Evolutionary conservation across 2,329 filamentous ascomycete genomes (phyloP).

Genomic region (Calonectria pseudoturangicola): DNA sequence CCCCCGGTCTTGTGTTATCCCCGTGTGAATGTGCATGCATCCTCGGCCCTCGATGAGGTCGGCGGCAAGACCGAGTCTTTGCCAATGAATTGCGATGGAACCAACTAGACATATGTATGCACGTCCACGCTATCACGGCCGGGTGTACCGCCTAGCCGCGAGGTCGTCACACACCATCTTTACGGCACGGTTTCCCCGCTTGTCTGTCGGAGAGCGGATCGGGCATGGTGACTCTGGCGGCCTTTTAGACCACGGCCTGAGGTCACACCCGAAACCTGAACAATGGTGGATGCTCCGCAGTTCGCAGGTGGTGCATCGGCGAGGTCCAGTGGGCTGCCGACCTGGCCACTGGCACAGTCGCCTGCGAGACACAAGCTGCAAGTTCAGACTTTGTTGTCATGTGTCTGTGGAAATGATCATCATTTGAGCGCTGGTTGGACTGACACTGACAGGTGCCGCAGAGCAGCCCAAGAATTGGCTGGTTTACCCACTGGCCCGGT

Average conservation of each 20-base stretch:
- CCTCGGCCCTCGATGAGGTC: background rate
- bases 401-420: conserved; percentile 45
- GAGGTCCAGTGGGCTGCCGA: conserved; percentile 34
- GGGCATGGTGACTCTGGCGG: conserved; percentile 13
- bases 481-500: background rate
- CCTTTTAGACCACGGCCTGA: conserved; percentile 28
- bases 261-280: conserved; percentile 47
- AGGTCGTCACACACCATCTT: conserved; percentile 10
- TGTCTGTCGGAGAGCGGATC: conserved; percentile 30
- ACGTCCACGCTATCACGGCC: conserved; percentile 2
- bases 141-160: conserved; percentile 33
- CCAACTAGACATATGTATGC: conserved; percentile 20
- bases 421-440: conserved; percentile 27
- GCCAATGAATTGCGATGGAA: conserved; percentile 14
- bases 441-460: conserved; percentile 5
- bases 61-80: background rate
- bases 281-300: conserved; percentile 42
- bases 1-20: background rate
- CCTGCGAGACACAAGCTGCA: conserved; percentile 52
- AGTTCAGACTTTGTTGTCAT: conserved; percentile 50
- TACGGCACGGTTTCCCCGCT: conserved; percentile 31
- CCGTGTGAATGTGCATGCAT: background rate
- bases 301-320: conserved; percentile 30
- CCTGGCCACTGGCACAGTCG: conserved; percentile 46
- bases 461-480: background rate